Percentiles rank a stretch among this genome's conserved stretches.
Conservation (phyloP, 345 rosid genomes). For the Populus tremula region DNA sequence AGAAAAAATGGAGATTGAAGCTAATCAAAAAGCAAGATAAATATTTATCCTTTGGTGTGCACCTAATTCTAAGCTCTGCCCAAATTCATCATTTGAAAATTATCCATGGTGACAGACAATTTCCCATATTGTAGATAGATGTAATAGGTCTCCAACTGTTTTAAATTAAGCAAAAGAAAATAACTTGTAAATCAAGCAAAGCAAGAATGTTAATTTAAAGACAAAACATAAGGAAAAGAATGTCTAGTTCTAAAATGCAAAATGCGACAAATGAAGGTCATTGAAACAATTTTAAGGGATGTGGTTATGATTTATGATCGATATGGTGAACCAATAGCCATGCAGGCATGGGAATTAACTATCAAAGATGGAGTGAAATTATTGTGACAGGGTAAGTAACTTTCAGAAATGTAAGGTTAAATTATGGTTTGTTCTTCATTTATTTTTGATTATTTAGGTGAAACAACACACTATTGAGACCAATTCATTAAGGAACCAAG, state of each 20-base stretch:
- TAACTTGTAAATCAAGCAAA: neutral
- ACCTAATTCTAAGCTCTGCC: neutral
- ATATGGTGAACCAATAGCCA: neutral
- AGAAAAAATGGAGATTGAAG: no score
- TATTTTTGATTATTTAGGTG: neutral
- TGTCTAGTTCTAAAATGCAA: neutral
- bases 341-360: neutral
- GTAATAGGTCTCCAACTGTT: neutral
- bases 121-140: neutral
- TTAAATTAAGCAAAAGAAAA: neutral
- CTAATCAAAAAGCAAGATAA: neutral
- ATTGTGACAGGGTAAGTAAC: neutral
- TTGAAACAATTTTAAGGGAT: neutral
- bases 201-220: neutral
- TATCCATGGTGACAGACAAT: neutral
- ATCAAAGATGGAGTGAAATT: neutral
- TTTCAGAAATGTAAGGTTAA: neutral
- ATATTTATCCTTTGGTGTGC: neutral
- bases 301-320: neutral
- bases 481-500: neutral
- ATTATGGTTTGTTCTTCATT: neutral
- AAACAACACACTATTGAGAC: neutral
- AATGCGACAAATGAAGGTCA: neutral
- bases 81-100: neutral
- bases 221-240: neutral